phyloP scores from a whole-genome alignment of 176 grass and related monocot species.

The Aegilops umbellulata region DNA sequence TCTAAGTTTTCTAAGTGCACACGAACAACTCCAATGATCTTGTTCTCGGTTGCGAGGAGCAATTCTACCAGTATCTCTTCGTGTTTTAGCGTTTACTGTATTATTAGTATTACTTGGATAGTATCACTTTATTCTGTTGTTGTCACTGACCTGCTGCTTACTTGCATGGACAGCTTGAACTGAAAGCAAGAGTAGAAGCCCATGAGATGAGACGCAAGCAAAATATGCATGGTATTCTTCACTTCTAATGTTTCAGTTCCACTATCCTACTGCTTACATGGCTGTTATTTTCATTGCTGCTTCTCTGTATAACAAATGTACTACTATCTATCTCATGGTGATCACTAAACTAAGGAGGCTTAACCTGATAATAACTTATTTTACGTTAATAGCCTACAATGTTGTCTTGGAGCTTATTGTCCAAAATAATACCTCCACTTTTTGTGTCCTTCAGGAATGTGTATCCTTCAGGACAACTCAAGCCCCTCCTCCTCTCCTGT shows the following conservation, averaged over 20 bases:
- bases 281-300: no score
- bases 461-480: no score
- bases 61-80: not conserved
- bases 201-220: constrained; percentile 44
- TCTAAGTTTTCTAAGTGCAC: not conserved
- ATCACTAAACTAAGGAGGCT: no score
- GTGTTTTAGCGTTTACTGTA: not conserved
- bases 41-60: not conserved
- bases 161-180: constrained; percentile 39
- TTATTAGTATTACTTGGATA: no score
- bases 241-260: not conserved
- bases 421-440: no score
- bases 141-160: constrained; percentile 24
- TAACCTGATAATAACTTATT: no score
- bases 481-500: no score
- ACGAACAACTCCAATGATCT: not conserved
- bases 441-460: no score
- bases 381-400: no score
- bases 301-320: no score
- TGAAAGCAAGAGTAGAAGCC: constrained; percentile 38
- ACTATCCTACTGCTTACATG: not conserved
- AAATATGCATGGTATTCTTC: constrained; percentile 23
- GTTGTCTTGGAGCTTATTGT: no score
- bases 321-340: no score
- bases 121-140: not conserved